Evolutionary conservation across 129 eudicot genomes (phyloP).

Genomic region (Gnaphalium uliginosum): DNA sequence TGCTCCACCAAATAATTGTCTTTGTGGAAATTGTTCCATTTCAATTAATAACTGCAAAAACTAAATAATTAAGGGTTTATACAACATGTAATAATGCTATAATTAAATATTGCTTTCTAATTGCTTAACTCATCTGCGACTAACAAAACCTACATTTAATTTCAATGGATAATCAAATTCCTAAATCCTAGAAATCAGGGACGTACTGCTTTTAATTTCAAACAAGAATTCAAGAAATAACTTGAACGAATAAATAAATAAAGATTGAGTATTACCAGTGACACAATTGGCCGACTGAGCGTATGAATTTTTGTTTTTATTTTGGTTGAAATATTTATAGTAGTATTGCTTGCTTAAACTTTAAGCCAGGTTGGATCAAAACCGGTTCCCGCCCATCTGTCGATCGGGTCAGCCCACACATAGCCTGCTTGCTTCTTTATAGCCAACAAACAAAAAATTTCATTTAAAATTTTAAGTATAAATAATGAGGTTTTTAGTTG

Average conservation of each 20-base stretch:
- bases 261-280: background rate
- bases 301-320: background rate
- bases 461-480: too few species aligned
- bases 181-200: background rate
- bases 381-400: too few species aligned
- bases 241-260: too few species aligned
- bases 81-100: background rate
- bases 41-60: background rate
- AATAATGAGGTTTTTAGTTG: too few species aligned
- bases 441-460: too few species aligned
- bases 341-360: too few species aligned
- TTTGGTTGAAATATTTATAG: too few species aligned
- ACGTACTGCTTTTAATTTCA: background rate
- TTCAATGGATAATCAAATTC: background rate
- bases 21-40: slow-evolving; percentile 47
- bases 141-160: background rate
- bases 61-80: background rate
- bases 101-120: too few species aligned
- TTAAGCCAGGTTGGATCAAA: too few species aligned
- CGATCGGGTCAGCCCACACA: too few species aligned
- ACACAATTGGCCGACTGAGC: background rate
- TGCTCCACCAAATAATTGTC: slow-evolving; percentile 83
- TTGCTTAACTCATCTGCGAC: background rate
- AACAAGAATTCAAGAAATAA: too few species aligned
- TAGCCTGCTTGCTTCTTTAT: too few species aligned